These are phyloP conservation scores for Geranium incanum DNA, from an alignment of 441 rosid genomes.

Conservation along the genomic window DNA sequence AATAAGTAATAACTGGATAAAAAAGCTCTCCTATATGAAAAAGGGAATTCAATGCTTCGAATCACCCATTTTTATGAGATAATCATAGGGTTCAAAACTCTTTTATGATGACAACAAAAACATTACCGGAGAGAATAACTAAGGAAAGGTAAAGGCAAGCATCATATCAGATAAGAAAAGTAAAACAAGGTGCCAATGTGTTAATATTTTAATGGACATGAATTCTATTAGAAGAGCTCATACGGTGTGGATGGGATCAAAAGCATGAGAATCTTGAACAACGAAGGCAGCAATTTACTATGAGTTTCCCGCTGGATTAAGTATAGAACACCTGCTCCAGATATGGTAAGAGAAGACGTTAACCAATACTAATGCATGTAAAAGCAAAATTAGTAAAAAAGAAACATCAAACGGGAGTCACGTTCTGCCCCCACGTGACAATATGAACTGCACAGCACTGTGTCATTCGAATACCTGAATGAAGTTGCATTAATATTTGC, in stretches of 20 bases:
- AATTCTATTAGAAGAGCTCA: slow-evolving; percentile 25
- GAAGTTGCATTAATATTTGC: slow-evolving; percentile 78
- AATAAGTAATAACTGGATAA: too few relatives aligned
- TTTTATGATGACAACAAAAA: background rate
- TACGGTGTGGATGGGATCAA: slow-evolving; percentile 89
- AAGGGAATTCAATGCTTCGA: background rate
- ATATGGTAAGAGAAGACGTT: slow-evolving; percentile 8
- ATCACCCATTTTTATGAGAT: background rate
- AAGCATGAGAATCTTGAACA: slow-evolving; percentile 73
- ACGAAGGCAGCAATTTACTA: slow-evolving; percentile 56
- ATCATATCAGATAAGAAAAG: background rate
- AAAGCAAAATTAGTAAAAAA: slow-evolving; percentile 16
- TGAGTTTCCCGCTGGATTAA: slow-evolving; percentile 62
- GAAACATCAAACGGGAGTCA: slow-evolving; percentile 4
- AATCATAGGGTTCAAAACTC: background rate
- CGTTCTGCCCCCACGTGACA: slow-evolving; percentile 11
- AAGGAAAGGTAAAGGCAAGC: background rate
- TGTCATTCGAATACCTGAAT: slow-evolving; percentile 48
- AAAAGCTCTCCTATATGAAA: background rate
- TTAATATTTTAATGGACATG: background rate
- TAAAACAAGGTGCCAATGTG: slow-evolving; percentile 2
- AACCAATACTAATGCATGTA: slow-evolving; percentile 9
- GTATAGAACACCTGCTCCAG: slow-evolving; percentile 59
- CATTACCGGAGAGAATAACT: background rate
- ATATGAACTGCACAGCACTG: slow-evolving; percentile 16